Base-by-base conservation (phyloP, 2,329 filamentous ascomycete species). In the Aspergillus sclerotialis region DNA sequence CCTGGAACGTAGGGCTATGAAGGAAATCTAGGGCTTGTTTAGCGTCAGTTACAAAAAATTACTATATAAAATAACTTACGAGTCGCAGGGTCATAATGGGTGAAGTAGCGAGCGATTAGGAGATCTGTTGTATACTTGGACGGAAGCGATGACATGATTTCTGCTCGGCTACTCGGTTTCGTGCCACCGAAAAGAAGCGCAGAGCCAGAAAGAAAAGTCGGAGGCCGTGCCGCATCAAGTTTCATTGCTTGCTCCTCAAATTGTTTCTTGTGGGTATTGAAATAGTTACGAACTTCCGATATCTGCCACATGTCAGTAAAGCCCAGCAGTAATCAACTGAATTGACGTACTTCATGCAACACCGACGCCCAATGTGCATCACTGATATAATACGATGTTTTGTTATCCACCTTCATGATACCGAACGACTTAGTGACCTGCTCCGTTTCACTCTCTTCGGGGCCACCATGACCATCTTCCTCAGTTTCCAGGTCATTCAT, bases 201-300 rank as follows among this genome's bases (percentile, higher is more conserved):
- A 2, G 84, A 84, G 1, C 83, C 84, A 11, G 80, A 72, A 28
- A 57, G 45, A 38, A 70, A 64, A 23, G 70, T 67, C 23, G 64
- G 60, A 30, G 65, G 60, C 49, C 83, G 86, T 25, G 77, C 77
- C 28, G 77, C 76, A 55, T 81, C 75, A 33, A 94, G 79, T 49
- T 79, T 82, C 49, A 84, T 79, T 48, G 86, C 79, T 48, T 89
- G 88, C 38, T 80, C 80, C 55, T 93, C 86, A 39, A 90, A 73
- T 45, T 95, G 88, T 54, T 92, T 89, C 59, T 92, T 93, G 63
- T 95, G 87, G 23, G 74, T 78, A 12, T 67, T 65, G 52, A 94
- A 96, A 64, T 92, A 95, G 48, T 82, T 89, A 56, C 90, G 94
- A 16, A 98, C 90, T 65, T 98, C 92, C 7, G 85, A 73, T 44